Conservation (phyloP, 768 basidiomycete genomes). For the Leccinum rimulosum region DNA sequence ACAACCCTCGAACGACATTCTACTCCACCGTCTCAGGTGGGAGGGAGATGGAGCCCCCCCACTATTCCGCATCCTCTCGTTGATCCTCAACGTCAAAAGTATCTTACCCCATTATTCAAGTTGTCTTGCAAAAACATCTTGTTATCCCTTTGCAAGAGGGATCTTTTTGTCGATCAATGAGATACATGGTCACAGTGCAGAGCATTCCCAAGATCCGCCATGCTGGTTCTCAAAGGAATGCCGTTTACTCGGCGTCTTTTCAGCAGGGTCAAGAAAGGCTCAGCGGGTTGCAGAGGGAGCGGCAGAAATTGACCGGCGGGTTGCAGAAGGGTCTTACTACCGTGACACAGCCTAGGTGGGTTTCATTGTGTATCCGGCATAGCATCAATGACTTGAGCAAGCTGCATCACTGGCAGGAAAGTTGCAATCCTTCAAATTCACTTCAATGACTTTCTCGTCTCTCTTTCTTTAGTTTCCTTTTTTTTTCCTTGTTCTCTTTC, state of each 20-base stretch:
- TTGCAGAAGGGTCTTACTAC: too few species aligned
- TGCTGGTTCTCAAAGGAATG: background rate
- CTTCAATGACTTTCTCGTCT: too few species aligned
- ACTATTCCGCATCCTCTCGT: background rate
- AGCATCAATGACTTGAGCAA: too few species aligned
- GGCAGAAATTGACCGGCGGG: too few species aligned
- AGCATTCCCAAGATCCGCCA: background rate
- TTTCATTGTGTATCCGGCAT: too few species aligned
- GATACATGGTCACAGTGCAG: background rate
- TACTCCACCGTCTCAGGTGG: background rate
- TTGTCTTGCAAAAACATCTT: background rate
- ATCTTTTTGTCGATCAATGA: background rate
- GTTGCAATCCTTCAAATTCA: too few species aligned
- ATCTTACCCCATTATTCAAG: too few species aligned
- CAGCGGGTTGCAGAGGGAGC: background rate
- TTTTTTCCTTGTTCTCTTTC: too few species aligned
- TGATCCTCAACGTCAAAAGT: too few species aligned
- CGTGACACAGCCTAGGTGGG: too few species aligned
- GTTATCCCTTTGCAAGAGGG: background rate
- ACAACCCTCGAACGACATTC: background rate
- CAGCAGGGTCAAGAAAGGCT: background rate
- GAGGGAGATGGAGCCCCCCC: background rate
- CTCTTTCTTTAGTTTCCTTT: too few species aligned
- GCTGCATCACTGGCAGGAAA: too few species aligned
- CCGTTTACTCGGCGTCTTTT: background rate